phyloP scores from a whole-genome alignment of 2,329 filamentous ascomycete genomes.

The Colletotrichum lentis region DNA sequence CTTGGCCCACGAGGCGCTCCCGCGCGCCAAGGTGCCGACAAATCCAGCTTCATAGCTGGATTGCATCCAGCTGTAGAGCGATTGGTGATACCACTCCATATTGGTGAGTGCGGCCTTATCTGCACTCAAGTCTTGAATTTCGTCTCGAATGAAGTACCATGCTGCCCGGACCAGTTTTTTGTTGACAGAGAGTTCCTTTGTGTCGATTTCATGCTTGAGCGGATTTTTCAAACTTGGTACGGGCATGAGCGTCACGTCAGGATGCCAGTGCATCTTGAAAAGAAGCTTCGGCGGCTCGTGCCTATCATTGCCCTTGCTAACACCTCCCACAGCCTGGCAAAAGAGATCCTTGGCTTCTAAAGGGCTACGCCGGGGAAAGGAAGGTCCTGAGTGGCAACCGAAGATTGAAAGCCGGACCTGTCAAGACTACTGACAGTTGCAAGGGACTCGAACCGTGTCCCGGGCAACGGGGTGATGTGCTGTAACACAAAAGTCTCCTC shows the following conservation, averaged over 20 bases:
- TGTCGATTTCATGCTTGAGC: background rate
- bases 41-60: slow-evolving; percentile 12
- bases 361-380: background rate
- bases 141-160: slow-evolving; percentile 24
- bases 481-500: slow-evolving; percentile 50
- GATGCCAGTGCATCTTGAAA: slow-evolving; percentile 30
- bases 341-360: slow-evolving; percentile 23
- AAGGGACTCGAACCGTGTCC: background rate
- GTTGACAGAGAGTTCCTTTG: slow-evolving; percentile 1
- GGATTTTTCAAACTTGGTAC: background rate
- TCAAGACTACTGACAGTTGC: slow-evolving; percentile 10
- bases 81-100: slow-evolving; percentile 31
- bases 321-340: slow-evolving; percentile 12
- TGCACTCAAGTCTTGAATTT: slow-evolving; percentile 4
- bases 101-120: background rate
- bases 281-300: slow-evolving; percentile 6
- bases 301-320: too few species aligned
- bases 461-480: background rate
- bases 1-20: slow-evolving; percentile 19
- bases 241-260: slow-evolving; percentile 25
- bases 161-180: slow-evolving; percentile 22
- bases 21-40: slow-evolving; percentile 11
- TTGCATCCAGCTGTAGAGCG: slow-evolving; percentile 26
- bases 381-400: background rate
- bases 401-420: slow-evolving; percentile 11